These are phyloP conservation scores for Phytophthora idaei DNA, from an alignment of 352 stramenopile genomes.

Conservation along the genomic window DNA sequence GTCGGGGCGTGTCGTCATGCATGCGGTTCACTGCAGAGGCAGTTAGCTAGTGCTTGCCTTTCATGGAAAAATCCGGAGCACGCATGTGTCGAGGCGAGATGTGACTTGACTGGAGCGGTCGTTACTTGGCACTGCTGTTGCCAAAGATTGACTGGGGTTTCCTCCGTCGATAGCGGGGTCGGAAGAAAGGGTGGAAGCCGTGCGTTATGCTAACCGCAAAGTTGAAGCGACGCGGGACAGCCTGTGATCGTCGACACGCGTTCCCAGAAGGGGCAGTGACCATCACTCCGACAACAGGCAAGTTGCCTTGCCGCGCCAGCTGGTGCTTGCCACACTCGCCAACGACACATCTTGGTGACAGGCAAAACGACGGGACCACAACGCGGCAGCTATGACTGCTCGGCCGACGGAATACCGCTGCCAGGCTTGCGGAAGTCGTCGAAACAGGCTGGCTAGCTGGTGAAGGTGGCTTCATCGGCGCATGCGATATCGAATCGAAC, in stretches of 20 bases:
- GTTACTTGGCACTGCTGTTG: slow-evolving; percentile 15
- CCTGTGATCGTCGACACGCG: slow-evolving; percentile 39
- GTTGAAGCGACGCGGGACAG: slow-evolving; percentile 44
- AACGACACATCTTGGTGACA: slow-evolving; percentile 38
- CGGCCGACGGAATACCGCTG: slow-evolving; percentile 19
- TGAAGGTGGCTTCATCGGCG: slow-evolving; percentile 8
- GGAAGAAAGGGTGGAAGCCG: slow-evolving; percentile 38
- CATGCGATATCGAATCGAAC: slow-evolving; percentile 6
- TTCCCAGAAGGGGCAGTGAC: slow-evolving; percentile 38
- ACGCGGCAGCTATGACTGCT: slow-evolving; percentile 19
- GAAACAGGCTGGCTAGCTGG: slow-evolving; percentile 17
- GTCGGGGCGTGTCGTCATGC: slow-evolving; percentile 10
- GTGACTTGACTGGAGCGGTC: slow-evolving; percentile 31
- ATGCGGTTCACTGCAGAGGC: slow-evolving; percentile 17
- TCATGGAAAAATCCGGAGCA: slow-evolving; percentile 46
- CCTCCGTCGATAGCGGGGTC: slow-evolving; percentile 14
- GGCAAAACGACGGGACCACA: slow-evolving; percentile 13
- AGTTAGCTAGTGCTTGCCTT: slow-evolving; percentile 27
- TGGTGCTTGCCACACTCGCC: slow-evolving; percentile 16
- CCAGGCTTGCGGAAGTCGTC: slow-evolving; percentile 9
- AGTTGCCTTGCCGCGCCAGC: slow-evolving; percentile 10
- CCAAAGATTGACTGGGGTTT: slow-evolving; percentile 27
- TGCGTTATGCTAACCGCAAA: slow-evolving; percentile 47
- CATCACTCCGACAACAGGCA: slow-evolving; percentile 38
- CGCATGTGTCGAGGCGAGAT: slow-evolving; percentile 36